Conservation (phyloP, 441 rosid genomes). For the Flueggea neowawraea region DNA sequence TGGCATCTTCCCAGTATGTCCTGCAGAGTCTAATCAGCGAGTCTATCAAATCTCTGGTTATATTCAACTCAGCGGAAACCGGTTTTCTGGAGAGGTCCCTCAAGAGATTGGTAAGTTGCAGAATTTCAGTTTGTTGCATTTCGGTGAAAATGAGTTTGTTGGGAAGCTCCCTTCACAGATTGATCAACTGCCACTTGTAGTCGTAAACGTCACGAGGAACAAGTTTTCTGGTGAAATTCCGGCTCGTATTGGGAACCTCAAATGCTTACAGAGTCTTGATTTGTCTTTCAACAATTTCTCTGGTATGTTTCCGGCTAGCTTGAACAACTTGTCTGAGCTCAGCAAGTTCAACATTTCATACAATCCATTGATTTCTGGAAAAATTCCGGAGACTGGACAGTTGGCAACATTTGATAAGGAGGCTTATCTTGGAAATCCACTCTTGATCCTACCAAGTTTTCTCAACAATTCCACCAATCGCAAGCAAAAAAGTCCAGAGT, state of each 20-base stretch:
- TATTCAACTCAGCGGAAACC: conserved; percentile 70
- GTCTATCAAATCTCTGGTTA: conserved; percentile 60
- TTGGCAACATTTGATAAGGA: conserved; percentile 66
- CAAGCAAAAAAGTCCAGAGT: not conserved
- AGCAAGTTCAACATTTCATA: conserved; percentile 83
- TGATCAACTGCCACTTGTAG: conserved; percentile 59
- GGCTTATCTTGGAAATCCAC: conserved; percentile 75
- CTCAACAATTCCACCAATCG: conserved; percentile 15
- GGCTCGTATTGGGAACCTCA: conserved; percentile 45
- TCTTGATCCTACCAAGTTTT: conserved; percentile 47
- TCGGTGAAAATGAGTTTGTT: conserved; percentile 52
- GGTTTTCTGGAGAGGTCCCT: conserved; percentile 65
- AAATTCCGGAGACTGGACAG: conserved; percentile 74
- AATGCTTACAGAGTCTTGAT: conserved; percentile 76
- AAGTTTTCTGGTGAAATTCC: conserved; percentile 66
- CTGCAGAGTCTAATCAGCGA: conserved; percentile 31
- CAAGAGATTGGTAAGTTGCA: conserved; percentile 51
- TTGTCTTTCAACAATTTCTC: conserved; percentile 80
- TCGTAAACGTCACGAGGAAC: conserved; percentile 63
- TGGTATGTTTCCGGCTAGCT: conserved; percentile 60
- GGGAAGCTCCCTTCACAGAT: conserved; percentile 61
- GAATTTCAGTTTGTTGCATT: conserved; percentile 60
- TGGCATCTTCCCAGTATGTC: conserved; percentile 62
- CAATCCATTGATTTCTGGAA: conserved; percentile 67
- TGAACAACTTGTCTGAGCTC: conserved; percentile 49